Evolutionary conservation across 306 rosid species (phyloP).

Genomic region (Trifolium subterraneum): DNA sequence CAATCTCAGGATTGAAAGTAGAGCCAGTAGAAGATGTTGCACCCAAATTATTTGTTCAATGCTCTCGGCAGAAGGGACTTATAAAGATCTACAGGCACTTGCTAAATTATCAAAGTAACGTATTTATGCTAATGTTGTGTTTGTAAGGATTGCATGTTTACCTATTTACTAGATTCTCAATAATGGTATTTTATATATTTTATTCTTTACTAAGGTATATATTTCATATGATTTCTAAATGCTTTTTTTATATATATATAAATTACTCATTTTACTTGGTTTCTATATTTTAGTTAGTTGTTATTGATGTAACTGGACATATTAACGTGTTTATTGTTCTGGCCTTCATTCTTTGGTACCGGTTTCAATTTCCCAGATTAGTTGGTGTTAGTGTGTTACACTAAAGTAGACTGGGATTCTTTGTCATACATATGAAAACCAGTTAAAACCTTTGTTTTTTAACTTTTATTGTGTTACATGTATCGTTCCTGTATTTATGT

Average conservation of each 20-base stretch:
- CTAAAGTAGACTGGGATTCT: conserved; percentile 24
- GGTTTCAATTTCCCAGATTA: conserved; percentile 32
- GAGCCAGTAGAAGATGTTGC: conserved; percentile 92
- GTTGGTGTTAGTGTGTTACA: conserved; percentile 27
- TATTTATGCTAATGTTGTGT: conserved; percentile 39
- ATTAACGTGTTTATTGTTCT: conserved; percentile 18
- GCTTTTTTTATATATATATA: conserved; percentile 15
- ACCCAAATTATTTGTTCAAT: conserved; percentile 93
- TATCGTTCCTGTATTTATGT: conserved; percentile 35
- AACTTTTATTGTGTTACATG: neutral
- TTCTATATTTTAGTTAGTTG: conserved; percentile 9
- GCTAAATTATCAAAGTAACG: conserved; percentile 85
- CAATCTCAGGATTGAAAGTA: conserved; percentile 86
- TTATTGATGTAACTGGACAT: conserved; percentile 12
- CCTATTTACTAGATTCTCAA: conserved; percentile 21
- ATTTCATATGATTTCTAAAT: conserved; percentile 5
- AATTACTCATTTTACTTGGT: conserved; percentile 11
- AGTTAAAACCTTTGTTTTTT: conserved; percentile 25
- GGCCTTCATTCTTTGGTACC: conserved; percentile 23
- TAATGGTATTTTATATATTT: conserved; percentile 23
- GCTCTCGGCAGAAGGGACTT: conserved; percentile 98
- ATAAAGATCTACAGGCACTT: conserved; percentile 95
- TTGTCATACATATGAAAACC: conserved; percentile 26
- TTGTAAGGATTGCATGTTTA: conserved; percentile 28
- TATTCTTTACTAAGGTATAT: conserved; percentile 26